Evolutionary conservation across 257 asterid species (phyloP).

Genomic region (Scutellaria minor): DNA sequence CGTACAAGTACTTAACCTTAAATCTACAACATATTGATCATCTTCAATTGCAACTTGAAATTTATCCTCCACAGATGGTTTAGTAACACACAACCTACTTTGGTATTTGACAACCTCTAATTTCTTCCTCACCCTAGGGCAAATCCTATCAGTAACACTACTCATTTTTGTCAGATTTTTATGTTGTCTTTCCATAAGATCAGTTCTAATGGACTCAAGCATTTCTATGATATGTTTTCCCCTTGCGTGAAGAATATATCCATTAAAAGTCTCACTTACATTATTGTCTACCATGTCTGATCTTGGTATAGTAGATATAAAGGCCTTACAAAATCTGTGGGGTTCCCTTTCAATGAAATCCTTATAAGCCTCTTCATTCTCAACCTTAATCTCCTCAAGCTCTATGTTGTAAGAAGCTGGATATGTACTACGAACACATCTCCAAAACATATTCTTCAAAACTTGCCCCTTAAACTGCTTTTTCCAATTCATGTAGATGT

Average conservation of each 20-base stretch:
- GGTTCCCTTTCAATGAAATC: background rate
- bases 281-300: background rate
- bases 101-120: background rate
- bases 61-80: background rate
- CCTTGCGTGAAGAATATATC: background rate
- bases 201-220: background rate
- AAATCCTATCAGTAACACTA: background rate
- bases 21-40: background rate
- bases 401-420: background rate
- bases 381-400: background rate
- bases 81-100: background rate
- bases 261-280: background rate
- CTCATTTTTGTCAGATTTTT: background rate
- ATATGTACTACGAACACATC: background rate
- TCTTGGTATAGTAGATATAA: background rate
- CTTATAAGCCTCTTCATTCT: background rate
- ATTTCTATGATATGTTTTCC: background rate
- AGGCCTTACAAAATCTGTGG: background rate
- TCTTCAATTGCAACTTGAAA: background rate
- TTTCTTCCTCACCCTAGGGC: background rate
- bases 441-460: background rate
- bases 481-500: conserved; percentile 14
- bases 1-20: background rate
- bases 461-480: background rate
- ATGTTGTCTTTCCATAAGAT: background rate